Base-by-base conservation (phyloP, 2,329 filamentous ascomycete genomes). In the Rutstroemia sp. region DNA sequence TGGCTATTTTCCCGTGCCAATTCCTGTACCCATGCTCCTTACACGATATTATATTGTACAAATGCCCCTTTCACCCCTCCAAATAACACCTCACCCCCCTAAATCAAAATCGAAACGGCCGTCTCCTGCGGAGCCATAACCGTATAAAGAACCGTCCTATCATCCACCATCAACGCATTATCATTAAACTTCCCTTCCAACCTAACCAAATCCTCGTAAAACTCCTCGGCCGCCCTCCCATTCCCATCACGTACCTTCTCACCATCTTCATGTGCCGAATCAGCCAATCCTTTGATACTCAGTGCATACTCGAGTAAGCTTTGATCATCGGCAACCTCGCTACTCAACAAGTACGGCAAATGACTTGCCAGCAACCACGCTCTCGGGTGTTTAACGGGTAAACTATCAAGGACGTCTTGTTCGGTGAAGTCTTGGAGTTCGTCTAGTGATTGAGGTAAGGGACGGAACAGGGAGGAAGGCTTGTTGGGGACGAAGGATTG, bases 401-500 rank as follows among this genome's bases (percentile, higher is more conserved):
- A 16, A 0, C 46, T 12, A 8, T 19, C 6, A 3, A 55, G 44
- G 3, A 55, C 8, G 1, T 27, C 12, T 6, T 23, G 1, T 25
- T 55, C 53, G 3, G 8, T 45, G 5, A 44, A 14, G 4, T 21
- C 6, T 3, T 37, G 1, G 0, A 55, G 4, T 5, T 44, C 23
- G 2, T 1, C 1, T 1, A 50, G 38, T 2, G 53, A 25, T 0
- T 7, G 2, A 1, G 53, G 53, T 1, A 44, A 19, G 0, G 46
- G 17, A 0, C 23, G 3, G 5, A 34, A 44, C 0, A 55, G 16
- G 1, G 46, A 38, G 0, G 46, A 17, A 4, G 53, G 53, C 25
- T 50, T 55, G 27, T 55, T 55, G 14, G 53, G 53, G 1, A 79
- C 75, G 58, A 78, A 78, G 17, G 70, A 64, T 57, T 76, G 72